A percentile compares a stretch with the other conserved stretches of the same genome.
phyloP scores from a whole-genome alignment of 2,329 filamentous ascomycete species.

The Xylaria sp. region DNA sequence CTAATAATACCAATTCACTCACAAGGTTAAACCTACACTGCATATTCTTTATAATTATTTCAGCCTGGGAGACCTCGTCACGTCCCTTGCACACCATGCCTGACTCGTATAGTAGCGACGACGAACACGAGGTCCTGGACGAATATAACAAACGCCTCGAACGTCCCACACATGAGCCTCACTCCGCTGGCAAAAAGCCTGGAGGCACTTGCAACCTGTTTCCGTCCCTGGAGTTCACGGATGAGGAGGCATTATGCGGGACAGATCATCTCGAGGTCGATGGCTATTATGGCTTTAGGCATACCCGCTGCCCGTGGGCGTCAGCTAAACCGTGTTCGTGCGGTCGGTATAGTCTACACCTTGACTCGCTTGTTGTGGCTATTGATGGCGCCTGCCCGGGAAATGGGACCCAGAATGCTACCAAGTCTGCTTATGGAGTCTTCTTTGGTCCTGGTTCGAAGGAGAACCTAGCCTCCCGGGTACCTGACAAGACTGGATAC shows the following conservation, averaged over 20 bases:
- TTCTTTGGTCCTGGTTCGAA: constrained; percentile 14
- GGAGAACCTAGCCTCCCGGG: constrained; percentile 12
- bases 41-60: no score
- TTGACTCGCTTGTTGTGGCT: constrained; percentile 36
- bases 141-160: background rate
- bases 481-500: constrained; percentile 8
- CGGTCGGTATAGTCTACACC: constrained; percentile 28
- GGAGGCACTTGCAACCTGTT: constrained; percentile 1
- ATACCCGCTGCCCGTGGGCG: constrained; percentile 24
- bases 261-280: constrained; percentile 10
- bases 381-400: constrained; percentile 35
- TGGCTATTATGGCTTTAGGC: background rate
- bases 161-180: background rate
- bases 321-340: constrained; percentile 10
- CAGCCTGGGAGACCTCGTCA: background rate
- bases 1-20: no score
- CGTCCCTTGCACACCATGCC: background rate
- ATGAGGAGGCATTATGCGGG: background rate
- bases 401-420: constrained; percentile 22
- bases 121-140: background rate
- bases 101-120: background rate
- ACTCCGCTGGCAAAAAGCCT: background rate
- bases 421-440: constrained; percentile 25
- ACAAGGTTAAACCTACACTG: no score
- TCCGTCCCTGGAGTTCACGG: background rate